Percentiles rank a stretch among this genome's conserved stretches.
Evolutionary conservation across 2,329 filamentous ascomycete genomes (phyloP).

Genomic region (Sporothrix brunneoviolacea): DNA sequence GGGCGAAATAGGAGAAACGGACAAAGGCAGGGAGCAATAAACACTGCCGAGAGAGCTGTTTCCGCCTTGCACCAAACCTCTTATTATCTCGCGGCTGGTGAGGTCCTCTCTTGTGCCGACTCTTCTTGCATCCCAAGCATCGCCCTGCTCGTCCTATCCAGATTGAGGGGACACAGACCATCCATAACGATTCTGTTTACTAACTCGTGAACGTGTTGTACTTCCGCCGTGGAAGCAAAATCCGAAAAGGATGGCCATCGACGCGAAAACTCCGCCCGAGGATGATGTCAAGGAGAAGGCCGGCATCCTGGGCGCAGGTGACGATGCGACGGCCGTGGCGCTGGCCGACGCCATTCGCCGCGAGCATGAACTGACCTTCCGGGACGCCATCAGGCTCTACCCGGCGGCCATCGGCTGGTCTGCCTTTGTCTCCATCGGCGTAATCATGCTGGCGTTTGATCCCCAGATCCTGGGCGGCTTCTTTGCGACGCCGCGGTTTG

Average conservation of each 20-base stretch:
- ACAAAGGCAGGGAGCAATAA: neutral
- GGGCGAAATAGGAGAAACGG: neutral
- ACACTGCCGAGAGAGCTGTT: no score
- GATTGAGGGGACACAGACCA: no score
- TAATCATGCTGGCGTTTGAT: conserved; percentile 51
- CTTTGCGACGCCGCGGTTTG: conserved; percentile 53
- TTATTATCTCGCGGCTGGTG: no score
- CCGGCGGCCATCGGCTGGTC: conserved; percentile 48
- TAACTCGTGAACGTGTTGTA: no score
- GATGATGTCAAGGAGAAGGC: neutral
- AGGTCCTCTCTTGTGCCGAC: no score
- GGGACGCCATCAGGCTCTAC: conserved; percentile 35
- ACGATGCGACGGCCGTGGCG: neutral
- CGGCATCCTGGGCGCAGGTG: neutral
- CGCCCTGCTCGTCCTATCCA: no score
- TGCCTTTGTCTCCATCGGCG: conserved; percentile 51
- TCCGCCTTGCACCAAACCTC: no score
- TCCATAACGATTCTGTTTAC: no score
- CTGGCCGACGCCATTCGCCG: neutral
- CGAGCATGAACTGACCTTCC: conserved; percentile 2
- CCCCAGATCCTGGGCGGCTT: conserved; percentile 58
- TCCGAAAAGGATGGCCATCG: neutral
- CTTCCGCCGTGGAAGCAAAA: neutral
- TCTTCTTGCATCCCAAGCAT: no score
- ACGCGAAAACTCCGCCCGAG: neutral